Percentiles rank a stretch among this genome's conserved stretches.
Conservation (phyloP, 345 rosid genomes). For the Arabidopsis arenosa region DNA sequence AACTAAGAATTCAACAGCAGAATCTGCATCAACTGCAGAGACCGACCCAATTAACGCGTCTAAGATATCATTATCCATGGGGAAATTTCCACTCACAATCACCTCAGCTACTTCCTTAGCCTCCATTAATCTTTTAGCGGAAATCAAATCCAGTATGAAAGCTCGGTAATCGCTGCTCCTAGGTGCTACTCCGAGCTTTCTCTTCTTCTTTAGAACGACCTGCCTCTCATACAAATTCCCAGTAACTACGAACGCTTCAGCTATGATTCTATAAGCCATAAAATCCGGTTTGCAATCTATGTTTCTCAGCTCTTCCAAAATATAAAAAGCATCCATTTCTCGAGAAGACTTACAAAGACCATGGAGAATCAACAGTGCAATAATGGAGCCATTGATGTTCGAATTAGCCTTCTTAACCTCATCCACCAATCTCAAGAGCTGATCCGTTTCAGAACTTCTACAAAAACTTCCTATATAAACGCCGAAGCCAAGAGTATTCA, state of each 20-base stretch:
- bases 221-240: conserved; percentile 66
- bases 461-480: conserved; percentile 68
- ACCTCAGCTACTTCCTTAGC: conserved; percentile 75
- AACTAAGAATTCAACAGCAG: conserved; percentile 58
- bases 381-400: conserved; percentile 69
- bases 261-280: conserved; percentile 81
- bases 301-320: conserved; percentile 72
- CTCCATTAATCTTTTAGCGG: conserved; percentile 58
- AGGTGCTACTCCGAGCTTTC: conserved; percentile 92
- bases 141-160: conserved; percentile 65
- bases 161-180: conserved; percentile 73
- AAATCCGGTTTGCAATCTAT: conserved; percentile 89
- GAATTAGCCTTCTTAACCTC: conserved; percentile 48
- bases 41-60: conserved; percentile 75
- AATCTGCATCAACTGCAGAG: conserved; percentile 65
- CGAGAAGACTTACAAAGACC: conserved; percentile 75
- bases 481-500: conserved; percentile 74
- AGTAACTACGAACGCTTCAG: conserved; percentile 62
- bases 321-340: conserved; percentile 60
- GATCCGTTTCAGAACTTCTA: conserved; percentile 45
- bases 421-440: conserved; percentile 58
- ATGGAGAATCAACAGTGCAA: conserved; percentile 70
- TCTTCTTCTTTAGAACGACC: conserved; percentile 76
- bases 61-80: conserved; percentile 71
- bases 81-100: conserved; percentile 72